phyloP scores from a whole-genome alignment of 1,139 yeast genomes.

The Suhomyces maxii region DNA sequence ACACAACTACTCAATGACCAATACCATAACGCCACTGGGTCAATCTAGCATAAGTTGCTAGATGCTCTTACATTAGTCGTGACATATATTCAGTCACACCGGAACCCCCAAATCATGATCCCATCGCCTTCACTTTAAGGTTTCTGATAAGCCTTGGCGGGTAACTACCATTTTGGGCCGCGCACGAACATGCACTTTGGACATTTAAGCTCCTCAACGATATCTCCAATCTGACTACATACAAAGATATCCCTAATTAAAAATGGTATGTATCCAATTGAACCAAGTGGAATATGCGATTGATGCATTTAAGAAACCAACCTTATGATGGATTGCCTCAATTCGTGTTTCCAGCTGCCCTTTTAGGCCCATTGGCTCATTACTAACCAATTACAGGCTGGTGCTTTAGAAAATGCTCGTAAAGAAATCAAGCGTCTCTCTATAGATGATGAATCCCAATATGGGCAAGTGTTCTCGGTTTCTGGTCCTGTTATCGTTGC shows the following conservation, averaged over 20 bases:
- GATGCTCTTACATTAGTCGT: too few relatives aligned
- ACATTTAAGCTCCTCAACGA: not conserved
- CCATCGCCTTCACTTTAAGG: not conserved
- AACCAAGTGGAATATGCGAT: not conserved
- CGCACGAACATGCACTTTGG: conserved; percentile 6
- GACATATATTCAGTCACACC: too few relatives aligned
- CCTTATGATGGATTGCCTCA: not conserved
- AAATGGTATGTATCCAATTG: conserved; percentile 9
- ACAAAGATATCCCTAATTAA: conserved; percentile 1
- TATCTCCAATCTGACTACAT: not conserved
- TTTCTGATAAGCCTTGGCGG: conserved; percentile 4
- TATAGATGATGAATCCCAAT: conserved; percentile 73
- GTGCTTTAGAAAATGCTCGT: conserved; percentile 96
- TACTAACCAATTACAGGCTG: conserved; percentile 59
- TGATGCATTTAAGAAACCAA: not conserved
- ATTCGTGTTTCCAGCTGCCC: not conserved
- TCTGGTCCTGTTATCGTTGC: conserved; percentile 98
- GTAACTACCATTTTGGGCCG: conserved; percentile 4
- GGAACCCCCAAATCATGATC: too few relatives aligned
- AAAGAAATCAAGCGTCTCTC: conserved; percentile 87
- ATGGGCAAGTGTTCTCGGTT: conserved; percentile 88
- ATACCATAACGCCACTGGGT: too few relatives aligned
- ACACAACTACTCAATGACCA: too few relatives aligned
- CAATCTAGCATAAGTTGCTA: too few relatives aligned
- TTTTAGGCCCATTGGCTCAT: not conserved